Evolutionary conservation across 2,329 filamentous ascomycete species (phyloP).

Genomic region (Rhynchosporium graminicola): DNA sequence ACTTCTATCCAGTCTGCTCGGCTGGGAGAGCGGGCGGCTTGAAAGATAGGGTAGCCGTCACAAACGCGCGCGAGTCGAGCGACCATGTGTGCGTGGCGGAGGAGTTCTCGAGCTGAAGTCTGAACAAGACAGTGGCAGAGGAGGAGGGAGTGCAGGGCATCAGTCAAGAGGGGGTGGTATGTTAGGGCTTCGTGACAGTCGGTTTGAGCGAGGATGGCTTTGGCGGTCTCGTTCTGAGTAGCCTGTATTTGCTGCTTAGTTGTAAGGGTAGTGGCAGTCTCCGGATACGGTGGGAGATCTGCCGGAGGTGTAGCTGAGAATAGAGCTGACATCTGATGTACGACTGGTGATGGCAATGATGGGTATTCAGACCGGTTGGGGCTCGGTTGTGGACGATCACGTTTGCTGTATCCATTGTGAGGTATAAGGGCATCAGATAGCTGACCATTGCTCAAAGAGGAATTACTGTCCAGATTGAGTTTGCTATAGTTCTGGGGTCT

Average conservation of each 20-base stretch:
- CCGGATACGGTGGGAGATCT: constrained; percentile 68
- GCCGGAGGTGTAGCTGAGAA: constrained; percentile 68
- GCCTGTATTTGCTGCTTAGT: constrained; percentile 39
- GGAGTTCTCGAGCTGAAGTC: constrained; percentile 74
- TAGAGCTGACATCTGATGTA: constrained; percentile 61
- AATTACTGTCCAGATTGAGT: constrained; percentile 39
- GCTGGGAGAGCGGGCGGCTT: constrained; percentile 68
- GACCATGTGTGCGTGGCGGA: constrained; percentile 79
- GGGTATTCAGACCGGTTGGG: constrained; percentile 42
- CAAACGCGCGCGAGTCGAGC: constrained; percentile 72
- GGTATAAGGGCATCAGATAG: constrained; percentile 48
- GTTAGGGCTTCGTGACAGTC: constrained; percentile 66
- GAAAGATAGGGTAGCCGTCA: constrained; percentile 80
- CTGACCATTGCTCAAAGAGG: constrained; percentile 39
- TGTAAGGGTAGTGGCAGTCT: constrained; percentile 41
- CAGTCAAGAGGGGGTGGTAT: constrained; percentile 78
- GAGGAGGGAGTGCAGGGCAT: constrained; percentile 76
- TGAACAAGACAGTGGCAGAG: constrained; percentile 79
- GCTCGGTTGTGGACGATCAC: constrained; percentile 39
- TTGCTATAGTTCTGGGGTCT: constrained; percentile 39
- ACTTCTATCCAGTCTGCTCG: constrained; percentile 81
- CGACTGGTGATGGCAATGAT: constrained; percentile 50
- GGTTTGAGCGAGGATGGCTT: constrained; percentile 43
- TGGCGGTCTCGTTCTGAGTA: constrained; percentile 36
- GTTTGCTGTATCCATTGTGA: constrained; percentile 41